Conservation (phyloP, 768 basidiomycete genomes). For the Amanita rubescens region DNA sequence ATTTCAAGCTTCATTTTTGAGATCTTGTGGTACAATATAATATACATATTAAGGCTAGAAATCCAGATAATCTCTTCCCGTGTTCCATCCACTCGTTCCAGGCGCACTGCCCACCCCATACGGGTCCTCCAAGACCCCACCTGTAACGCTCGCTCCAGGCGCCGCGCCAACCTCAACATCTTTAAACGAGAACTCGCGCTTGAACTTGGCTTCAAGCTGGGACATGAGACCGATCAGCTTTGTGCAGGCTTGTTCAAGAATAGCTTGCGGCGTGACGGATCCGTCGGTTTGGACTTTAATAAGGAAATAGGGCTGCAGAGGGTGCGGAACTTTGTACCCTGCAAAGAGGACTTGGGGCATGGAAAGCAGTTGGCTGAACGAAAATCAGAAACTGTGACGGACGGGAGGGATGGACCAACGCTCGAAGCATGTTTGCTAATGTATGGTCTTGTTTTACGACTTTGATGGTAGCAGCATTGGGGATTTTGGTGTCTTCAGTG, state of each 20-base stretch:
- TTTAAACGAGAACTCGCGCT: conserved; percentile 75
- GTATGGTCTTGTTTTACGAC: conserved; percentile 96
- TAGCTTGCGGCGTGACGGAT: conserved; percentile 68
- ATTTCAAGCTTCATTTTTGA: too few relatives aligned
- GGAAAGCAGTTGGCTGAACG: conserved; percentile 73
- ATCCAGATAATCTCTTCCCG: conserved; percentile 47
- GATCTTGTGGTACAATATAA: too few relatives aligned
- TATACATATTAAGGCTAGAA: too few relatives aligned
- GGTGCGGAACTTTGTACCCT: conserved; percentile 97
- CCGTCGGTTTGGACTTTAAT: conserved; percentile 97
- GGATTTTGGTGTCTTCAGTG: conserved; percentile 45
- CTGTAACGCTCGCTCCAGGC: conserved; percentile 2
- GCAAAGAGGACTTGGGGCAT: conserved; percentile 90
- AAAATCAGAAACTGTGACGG: background rate
- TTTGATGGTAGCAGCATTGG: conserved; percentile 44
- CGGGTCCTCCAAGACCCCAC: conserved; percentile 32
- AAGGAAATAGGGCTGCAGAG: conserved; percentile 88
- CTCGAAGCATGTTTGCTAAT: conserved; percentile 91
- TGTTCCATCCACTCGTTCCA: conserved; percentile 32
- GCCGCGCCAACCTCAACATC: conserved; percentile 46
- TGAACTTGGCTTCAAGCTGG: conserved; percentile 68
- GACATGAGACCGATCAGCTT: conserved; percentile 69
- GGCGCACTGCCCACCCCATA: conserved; percentile 25
- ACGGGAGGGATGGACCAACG: conserved; percentile 35
- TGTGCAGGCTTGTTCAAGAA: conserved; percentile 78